Evolutionary conservation across 352 stramenopile genomes (phyloP), one percentile per base, ranked within the genome.

Genomic region (Globisporangium middletonii): DNA sequence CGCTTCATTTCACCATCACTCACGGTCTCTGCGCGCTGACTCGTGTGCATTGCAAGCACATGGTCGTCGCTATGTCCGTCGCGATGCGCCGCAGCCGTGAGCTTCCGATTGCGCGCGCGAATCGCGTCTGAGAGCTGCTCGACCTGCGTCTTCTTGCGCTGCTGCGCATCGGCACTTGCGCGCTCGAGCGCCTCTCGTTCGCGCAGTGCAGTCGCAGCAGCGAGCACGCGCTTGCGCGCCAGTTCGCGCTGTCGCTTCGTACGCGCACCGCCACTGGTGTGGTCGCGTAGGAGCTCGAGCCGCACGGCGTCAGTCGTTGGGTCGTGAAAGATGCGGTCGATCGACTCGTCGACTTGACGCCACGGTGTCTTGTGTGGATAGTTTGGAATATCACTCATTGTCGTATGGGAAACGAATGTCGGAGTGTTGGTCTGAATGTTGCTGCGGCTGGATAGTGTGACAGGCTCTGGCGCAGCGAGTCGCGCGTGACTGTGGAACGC

Each of bases 291-390:
- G 12, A 85, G 63, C 26, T 75, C 64, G 5, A 75, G 44, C 42
- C 83, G 74, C 18, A 84, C 71, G 12, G 76, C 41, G 46, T 85
- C 76, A 2, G 81, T 75, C 2, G 72, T 73, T 8, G 71, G 67
- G 35, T 88, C 73, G 42, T 80, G 65, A 33, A 78, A 89, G 13
- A 88, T 76, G 42, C 79, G 65, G 19, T 88, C 71, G 18, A 87
- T 87, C 1, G 72, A 79, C 19, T 75, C 65, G 35, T 80, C 66
- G 9, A 88, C 63, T 13, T 53, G 55, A 41, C 69, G 60, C 75
- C 73, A 86, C 4, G 45, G 44, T 12, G 58, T 46, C 45, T 53
- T 58, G 12, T 23, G 11, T 23, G 13, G 6, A 4, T 19, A 8
- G 13, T 1, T 5, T 19, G 2, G 13, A 46, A 2, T 7, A 15